Evolutionary conservation across 140 eudicot genomes (phyloP), one percentile per base, ranked within the genome.

Genomic region (Flaveria floridana): DNA sequence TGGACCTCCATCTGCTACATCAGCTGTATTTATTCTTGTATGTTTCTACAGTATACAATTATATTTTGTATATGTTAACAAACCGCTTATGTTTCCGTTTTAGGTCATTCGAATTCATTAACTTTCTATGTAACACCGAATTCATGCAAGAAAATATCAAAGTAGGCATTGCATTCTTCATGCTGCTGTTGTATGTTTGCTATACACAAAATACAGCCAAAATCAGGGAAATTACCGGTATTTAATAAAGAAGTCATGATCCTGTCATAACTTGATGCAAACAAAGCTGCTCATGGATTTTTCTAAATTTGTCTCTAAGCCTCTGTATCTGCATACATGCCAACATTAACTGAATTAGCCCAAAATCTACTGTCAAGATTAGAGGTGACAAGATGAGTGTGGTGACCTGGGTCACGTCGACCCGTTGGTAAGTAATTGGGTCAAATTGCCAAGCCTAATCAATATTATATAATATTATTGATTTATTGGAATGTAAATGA

Each of bases 291-390:
- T 83, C 90, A 46, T 89, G 95, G 58, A 89, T 86, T 78, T 83
- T 84, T 84, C 87, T 82, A 76, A 93, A 90, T 83, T 90, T 93
- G 80, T 90, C 96, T 79, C 85, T 86, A 50, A 93, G 93, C 89
- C 82, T 88, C 71, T 85, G 88, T 72, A 93, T 84, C 99, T 90
- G 96, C 86, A 86, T 9, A 51, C 6, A 78, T 44, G 5, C 72
- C 63, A 62, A 41, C 15, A n/a, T 46, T 47, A 2, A 66, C 16
- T 4, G 6, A 68, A 41, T 65, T 9, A 85, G 67, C 57, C 52
- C 56, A 18, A 25, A 46, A 70, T 0, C 16, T n/a, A n/a, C 57
- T 59, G 37, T 72, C 12, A 58, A 39, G 56, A 44, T 44, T 11
- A 9, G 50, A 7, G 50, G 50, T 44, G 50, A 44, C 50, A 44